A percentile compares a stretch with the other conserved stretches of the same genome.
Evolutionary conservation across 2,329 filamentous ascomycete species (phyloP).

Genomic region (Trichophyton simii): DNA sequence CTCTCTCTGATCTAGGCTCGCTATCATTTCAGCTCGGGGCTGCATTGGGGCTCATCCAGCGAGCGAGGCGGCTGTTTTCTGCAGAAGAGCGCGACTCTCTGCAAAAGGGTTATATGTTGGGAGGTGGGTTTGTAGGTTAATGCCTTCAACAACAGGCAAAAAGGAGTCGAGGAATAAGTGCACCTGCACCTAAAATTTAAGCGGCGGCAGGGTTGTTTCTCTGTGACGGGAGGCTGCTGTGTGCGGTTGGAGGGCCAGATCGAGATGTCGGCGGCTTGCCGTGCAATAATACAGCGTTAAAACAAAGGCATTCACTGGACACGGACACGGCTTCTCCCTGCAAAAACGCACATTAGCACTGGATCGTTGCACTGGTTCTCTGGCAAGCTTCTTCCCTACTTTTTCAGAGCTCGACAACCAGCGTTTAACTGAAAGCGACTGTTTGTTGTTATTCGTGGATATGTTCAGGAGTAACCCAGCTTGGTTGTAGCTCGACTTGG

Average conservation of each 20-base stretch:
- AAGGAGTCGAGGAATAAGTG: neutral
- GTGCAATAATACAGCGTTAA: neutral
- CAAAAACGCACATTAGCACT: neutral
- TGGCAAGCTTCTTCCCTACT: neutral
- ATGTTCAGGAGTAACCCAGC: neutral
- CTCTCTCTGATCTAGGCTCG: slow-evolving; percentile 18
- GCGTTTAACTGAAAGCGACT: neutral
- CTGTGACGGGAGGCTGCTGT: neutral
- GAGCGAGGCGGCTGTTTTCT: neutral
- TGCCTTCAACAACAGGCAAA: neutral
- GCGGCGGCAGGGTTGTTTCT: slow-evolving; percentile 1
- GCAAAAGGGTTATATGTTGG: neutral
- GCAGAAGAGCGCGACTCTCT: neutral
- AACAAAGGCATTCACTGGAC: slow-evolving; percentile 3
- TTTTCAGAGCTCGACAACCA: neutral
- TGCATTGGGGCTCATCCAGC: slow-evolving; percentile 17
- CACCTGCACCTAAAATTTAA: slow-evolving; percentile 1
- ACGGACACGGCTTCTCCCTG: slow-evolving; percentile 2
- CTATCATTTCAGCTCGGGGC: slow-evolving; percentile 20
- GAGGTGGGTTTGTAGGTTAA: neutral
- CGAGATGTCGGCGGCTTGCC: neutral
- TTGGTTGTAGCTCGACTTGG: neutral
- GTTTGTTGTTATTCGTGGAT: neutral
- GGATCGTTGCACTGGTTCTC: neutral
- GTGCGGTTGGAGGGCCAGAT: neutral